Evolutionary conservation across 805 yeast genomes (phyloP), one percentile per base, ranked within the genome.

Genomic region (Blastobotrys attinorum): DNA sequence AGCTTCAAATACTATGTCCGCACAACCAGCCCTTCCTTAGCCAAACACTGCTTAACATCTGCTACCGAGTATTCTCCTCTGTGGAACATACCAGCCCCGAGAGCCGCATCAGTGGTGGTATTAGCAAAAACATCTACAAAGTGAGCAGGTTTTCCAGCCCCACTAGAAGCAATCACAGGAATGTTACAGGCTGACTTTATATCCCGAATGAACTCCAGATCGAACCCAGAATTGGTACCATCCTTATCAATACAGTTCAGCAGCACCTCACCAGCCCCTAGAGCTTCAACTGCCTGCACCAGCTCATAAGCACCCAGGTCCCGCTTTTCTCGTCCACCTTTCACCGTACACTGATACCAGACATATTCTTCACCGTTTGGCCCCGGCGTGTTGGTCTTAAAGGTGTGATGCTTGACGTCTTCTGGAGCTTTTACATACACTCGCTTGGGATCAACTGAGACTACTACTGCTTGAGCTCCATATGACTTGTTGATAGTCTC

Each of bases 11-110:
- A 17, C 39, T 36, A 21, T 8, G 22, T 18, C 32, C 55, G 27
- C n/a, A 86, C 95, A 47, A 76, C 76, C 58, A 86, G 72, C 0
- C 83, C 85, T 13, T 72, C 61, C 1, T 69, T 64, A 37, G 70
- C 64, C 60, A 90, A 71, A 52, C 73, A 79, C 22, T 72, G 61
- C 64, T 92, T 92, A 36, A 92, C 96, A 40, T 88, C 80, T 40
- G 75, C 72, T 15, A 92, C 97, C 10, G 86, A 79, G 64, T 83
- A 92, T 57, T 90, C 97, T 18, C 85, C 89, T 60, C 98, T 74
- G 69, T 92, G 99, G 71, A 92, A 92, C 81, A 92, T 83, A 36
- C 99, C 99, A 3, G 99, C 99, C 31, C 98, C 99, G 33, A 92
- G 72, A 15, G 98, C 97, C 35, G 99, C 99, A 66, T 92, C 98